Percentiles rank a stretch among this genome's conserved stretches.
Conservation (phyloP, 495 filamentous ascomycete genomes). For the Thermothielavioides terrestris region DNA sequence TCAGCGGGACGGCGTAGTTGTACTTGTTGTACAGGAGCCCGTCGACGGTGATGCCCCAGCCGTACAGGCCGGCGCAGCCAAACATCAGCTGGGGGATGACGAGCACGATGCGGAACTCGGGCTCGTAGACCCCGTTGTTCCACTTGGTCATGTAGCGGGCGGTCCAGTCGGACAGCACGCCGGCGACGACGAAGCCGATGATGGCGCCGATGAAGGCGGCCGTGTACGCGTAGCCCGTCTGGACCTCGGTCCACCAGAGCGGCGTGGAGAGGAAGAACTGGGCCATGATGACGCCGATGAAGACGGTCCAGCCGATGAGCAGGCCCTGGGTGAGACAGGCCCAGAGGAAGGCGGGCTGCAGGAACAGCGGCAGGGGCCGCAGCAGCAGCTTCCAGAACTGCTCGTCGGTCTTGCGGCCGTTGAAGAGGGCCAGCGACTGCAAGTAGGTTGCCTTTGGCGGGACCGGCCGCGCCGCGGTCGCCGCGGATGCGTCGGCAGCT, state of each 20-base stretch:
- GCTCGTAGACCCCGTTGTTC: slow-evolving; percentile 80
- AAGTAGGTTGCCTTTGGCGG: slow-evolving; percentile 43
- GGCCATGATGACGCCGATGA: slow-evolving; percentile 82
- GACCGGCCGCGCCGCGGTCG: background rate
- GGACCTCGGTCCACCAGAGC: slow-evolving; percentile 69
- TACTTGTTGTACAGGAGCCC: slow-evolving; percentile 47
- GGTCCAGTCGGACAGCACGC: slow-evolving; percentile 64
- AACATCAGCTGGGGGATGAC: slow-evolving; percentile 73
- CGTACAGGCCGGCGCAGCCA: slow-evolving; percentile 70
- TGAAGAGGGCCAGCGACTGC: slow-evolving; percentile 60
- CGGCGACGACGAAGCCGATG: slow-evolving; percentile 65
- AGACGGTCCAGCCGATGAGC: slow-evolving; percentile 89
- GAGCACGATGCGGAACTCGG: slow-evolving; percentile 78
- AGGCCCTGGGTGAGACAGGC: slow-evolving; percentile 84
- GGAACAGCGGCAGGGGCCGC: slow-evolving; percentile 53
- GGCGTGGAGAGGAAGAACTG: slow-evolving; percentile 74
- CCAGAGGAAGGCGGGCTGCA: slow-evolving; percentile 84
- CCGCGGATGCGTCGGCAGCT: background rate
- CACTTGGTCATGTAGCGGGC: slow-evolving; percentile 58
- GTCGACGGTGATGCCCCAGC: slow-evolving; percentile 63
- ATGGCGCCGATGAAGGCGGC: slow-evolving; percentile 79
- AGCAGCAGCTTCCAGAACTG: slow-evolving; percentile 56
- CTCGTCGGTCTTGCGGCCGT: slow-evolving; percentile 62
- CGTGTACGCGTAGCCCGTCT: slow-evolving; percentile 83
- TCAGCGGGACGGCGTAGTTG: slow-evolving; percentile 61